Conservation (phyloP, 331 rosid species). For the Rhamnella rubrinervis region DNA sequence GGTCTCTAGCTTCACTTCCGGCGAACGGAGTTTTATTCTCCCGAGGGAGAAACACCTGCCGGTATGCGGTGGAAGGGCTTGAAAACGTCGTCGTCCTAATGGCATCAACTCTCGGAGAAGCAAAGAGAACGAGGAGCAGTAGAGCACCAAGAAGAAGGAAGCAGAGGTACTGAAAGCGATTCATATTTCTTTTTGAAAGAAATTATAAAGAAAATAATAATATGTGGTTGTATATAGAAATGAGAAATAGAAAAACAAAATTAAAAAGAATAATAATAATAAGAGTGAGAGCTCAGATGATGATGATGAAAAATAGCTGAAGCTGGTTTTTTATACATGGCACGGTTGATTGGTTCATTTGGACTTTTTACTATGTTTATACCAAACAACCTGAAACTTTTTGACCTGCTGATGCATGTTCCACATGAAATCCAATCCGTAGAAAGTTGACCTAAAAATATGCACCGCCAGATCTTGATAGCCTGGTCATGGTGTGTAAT, state of each 20-base stretch:
- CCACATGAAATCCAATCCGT: too few relatives aligned
- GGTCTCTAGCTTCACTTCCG: slow-evolving; percentile 7
- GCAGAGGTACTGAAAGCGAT: slow-evolving; percentile 30
- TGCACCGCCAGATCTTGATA: too few relatives aligned
- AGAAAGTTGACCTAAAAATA: too few relatives aligned
- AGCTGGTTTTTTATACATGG: not conserved
- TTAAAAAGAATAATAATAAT: too few relatives aligned
- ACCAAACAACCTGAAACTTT: not conserved
- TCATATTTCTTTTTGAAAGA: slow-evolving; percentile 27
- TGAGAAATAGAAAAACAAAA: not conserved
- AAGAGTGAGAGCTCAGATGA: not conserved
- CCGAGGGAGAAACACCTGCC: slow-evolving; percentile 22
- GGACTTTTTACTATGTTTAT: not conserved
- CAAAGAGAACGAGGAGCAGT: slow-evolving; percentile 14
- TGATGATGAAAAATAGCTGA: not conserved
- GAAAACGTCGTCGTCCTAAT: slow-evolving; percentile 10
- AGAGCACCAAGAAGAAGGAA: slow-evolving; percentile 12
- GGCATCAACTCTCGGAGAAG: slow-evolving; percentile 17
- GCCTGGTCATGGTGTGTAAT: too few relatives aligned
- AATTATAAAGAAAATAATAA: not conserved
- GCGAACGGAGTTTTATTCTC: slow-evolving; percentile 1
- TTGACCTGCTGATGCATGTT: not conserved
- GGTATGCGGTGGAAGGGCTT: slow-evolving; percentile 23
- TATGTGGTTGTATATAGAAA: not conserved
- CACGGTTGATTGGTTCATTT: not conserved